A percentile compares a stretch with the other conserved stretches of the same genome.
These are phyloP conservation scores for Magnolia kwangsiensis DNA, from an alignment of 164 flowering plant genomes.

Conservation along the genomic window DNA sequence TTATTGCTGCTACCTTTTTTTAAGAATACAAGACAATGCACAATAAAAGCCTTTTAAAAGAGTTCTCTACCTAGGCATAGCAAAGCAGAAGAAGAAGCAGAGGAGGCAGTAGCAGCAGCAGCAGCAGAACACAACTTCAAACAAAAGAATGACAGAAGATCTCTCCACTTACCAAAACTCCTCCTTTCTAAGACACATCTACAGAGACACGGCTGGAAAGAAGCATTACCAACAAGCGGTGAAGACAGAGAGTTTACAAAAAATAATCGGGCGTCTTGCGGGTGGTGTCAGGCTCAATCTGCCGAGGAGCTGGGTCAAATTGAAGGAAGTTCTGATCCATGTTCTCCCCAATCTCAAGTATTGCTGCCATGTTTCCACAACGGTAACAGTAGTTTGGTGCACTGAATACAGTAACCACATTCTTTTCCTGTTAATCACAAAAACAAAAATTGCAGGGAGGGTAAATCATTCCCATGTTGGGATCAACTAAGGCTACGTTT, in stretches of 20 bases:
- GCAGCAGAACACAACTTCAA: conserved; percentile 20
- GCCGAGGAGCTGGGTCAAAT: conserved; percentile 51
- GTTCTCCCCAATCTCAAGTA: conserved; percentile 46
- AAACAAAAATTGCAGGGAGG: neutral
- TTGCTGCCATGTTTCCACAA: conserved; percentile 54
- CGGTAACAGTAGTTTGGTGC: conserved; percentile 53
- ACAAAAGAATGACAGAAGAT: conserved; percentile 23
- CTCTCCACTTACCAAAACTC: conserved; percentile 22
- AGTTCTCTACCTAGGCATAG: conserved; percentile 8
- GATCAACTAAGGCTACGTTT: neutral
- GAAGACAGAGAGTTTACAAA: conserved; percentile 24
- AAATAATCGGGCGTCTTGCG: conserved; percentile 53
- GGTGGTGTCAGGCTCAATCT: conserved; percentile 42
- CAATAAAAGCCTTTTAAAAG: conserved; percentile 8
- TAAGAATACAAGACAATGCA: conserved; percentile 15
- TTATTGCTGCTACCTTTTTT: conserved; percentile 23
- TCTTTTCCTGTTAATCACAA: conserved; percentile 33
- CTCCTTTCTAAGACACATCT: conserved; percentile 29
- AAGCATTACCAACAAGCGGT: conserved; percentile 18
- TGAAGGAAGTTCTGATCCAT: conserved; percentile 50
- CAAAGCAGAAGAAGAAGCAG: conserved; percentile 8
- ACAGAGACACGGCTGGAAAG: conserved; percentile 18
- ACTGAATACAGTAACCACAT: conserved; percentile 49
- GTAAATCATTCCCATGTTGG: neutral
- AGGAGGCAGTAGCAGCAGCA: conserved; percentile 10